Evolutionary conservation across 352 stramenopile species (phyloP).

Genomic region (Phytophthora ohioensis): DNA sequence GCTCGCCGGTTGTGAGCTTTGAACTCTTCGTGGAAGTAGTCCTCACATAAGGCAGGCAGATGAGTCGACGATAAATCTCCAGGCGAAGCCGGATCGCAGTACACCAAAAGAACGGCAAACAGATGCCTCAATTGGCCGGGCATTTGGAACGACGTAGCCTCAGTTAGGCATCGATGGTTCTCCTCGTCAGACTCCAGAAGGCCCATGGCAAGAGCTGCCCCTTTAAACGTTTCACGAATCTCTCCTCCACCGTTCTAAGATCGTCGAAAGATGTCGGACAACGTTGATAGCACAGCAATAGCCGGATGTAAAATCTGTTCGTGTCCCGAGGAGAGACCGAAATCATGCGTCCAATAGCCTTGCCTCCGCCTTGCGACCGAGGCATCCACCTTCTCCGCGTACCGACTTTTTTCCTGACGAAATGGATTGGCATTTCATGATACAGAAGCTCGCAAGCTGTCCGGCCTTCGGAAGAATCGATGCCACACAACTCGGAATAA

Average conservation of each 20-base stretch:
- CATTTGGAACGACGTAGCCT: constrained; percentile 15
- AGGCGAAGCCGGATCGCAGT: constrained; percentile 1
- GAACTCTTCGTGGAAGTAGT: neutral
- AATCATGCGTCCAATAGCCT: constrained; percentile 15
- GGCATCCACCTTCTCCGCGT: too few species aligned
- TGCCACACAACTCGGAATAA: neutral
- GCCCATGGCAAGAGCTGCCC: neutral
- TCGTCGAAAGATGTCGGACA: neutral
- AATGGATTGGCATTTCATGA: constrained; percentile 12
- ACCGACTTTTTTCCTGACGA: neutral
- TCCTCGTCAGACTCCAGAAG: constrained; percentile 14
- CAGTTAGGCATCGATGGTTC: constrained; percentile 4
- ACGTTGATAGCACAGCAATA: neutral
- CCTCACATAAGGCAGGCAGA: neutral
- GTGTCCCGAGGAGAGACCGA: constrained; percentile 1
- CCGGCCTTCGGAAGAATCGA: neutral
- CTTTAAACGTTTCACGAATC: neutral
- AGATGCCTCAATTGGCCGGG: constrained; percentile 5
- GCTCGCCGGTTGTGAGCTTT: neutral
- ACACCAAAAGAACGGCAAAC: constrained; percentile 16
- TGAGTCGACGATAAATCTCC: neutral
- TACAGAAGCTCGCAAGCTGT: neutral
- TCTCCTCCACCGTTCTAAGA: neutral
- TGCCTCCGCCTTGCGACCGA: neutral
- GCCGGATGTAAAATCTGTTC: constrained; percentile 10